Base-by-base conservation (phyloP, 306 rosid species). In the Sindora glabra region DNA sequence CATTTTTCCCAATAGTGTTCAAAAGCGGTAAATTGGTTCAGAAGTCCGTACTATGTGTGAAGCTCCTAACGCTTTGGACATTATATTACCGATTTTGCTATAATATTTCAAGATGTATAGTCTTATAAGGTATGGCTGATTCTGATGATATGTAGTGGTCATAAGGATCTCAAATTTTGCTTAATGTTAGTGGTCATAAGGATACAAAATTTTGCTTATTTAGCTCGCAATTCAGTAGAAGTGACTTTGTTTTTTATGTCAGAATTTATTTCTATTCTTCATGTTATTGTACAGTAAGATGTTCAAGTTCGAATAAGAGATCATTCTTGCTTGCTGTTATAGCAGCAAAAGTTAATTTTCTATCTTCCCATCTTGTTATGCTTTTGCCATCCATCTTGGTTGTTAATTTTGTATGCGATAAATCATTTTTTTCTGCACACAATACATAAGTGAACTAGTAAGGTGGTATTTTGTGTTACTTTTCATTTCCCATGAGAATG, bases 51-150 rank as follows among this genome's bases (percentile, higher is more conserved):
- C 27, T 26, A 15, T 73, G 48, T 36, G 59, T 54, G 41, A 25
- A 57, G 36, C 34, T 48, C 32, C 40, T 39, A 49, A 24, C 39
- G 4, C 44, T 53, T 69, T 70, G 65, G 70, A 11, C 19, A 5
- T 65, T 65, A 55, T 24, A 5, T 65, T 65, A 55, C 58, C 62
- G 48, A 50, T 42, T 65, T 61, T 46, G 76, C n/a, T n/a, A n/a
- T 71, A 76, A 71, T 65, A 70, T 70, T 48, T 54, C 62, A 25
- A 54, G 55, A 40, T 76, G 74, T 71, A 76, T 71, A 76, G 62
- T 71, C 49, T 51, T 45, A 57, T 67, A 67, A 62, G 78, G 61
- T 30, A 39, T 56, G 69, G 55, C n/a, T 23, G 27, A 23, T 67
- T 54, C 51, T 23, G 61, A 25, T 54, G 55, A 65, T 4, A 15